Conservation (phyloP, 2,329 filamentous ascomycete genomes). For the Penicillium sp. region DNA sequence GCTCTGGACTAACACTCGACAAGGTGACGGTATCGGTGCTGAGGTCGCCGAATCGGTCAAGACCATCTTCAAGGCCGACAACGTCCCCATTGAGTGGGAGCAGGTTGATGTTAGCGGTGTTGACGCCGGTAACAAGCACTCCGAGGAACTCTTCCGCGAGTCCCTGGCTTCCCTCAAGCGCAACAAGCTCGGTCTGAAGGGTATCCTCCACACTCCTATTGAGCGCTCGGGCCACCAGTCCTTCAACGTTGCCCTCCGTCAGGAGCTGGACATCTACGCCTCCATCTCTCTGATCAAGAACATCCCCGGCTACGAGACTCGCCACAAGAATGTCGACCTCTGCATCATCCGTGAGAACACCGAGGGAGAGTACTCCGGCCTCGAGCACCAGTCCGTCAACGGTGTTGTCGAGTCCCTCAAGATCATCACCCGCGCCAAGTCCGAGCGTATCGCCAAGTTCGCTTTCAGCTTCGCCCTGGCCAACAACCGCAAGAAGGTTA, state of each 20-base stretch:
- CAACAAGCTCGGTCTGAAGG: constrained; percentile 99
- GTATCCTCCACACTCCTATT: constrained; percentile 96
- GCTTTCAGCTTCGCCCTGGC: constrained; percentile 96
- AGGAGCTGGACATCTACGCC: constrained; percentile 99
- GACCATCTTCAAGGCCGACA: constrained; percentile 99
- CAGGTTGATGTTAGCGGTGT: constrained; percentile 94
- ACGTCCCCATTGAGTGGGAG: constrained; percentile 98
- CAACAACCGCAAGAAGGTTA: constrained; percentile 99
- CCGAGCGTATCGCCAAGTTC: constrained; percentile 98
- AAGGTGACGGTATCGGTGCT: constrained; percentile 91
- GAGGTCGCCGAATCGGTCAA: constrained; percentile 98
- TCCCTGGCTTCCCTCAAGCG: constrained; percentile 92
- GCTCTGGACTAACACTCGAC: constrained; percentile 11
- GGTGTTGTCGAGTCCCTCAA: constrained; percentile 99
- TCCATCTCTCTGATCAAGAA: constrained; percentile 99
- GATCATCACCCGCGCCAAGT: constrained; percentile 99
- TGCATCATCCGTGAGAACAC: constrained; percentile 99
- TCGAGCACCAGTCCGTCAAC: constrained; percentile 95
- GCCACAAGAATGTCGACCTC: constrained; percentile 94
- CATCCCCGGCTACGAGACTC: constrained; percentile 96
- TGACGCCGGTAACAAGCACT: constrained; percentile 78
- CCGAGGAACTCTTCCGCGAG: constrained; percentile 93
- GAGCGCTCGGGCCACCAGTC: constrained; percentile 96
- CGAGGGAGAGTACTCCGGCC: constrained; percentile 97
- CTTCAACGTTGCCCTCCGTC: constrained; percentile 98